Evolutionary conservation across 2,329 filamentous ascomycete species (phyloP), one percentile per base, ranked within the genome.

Genomic region (Akanthomyces muscarius): DNA sequence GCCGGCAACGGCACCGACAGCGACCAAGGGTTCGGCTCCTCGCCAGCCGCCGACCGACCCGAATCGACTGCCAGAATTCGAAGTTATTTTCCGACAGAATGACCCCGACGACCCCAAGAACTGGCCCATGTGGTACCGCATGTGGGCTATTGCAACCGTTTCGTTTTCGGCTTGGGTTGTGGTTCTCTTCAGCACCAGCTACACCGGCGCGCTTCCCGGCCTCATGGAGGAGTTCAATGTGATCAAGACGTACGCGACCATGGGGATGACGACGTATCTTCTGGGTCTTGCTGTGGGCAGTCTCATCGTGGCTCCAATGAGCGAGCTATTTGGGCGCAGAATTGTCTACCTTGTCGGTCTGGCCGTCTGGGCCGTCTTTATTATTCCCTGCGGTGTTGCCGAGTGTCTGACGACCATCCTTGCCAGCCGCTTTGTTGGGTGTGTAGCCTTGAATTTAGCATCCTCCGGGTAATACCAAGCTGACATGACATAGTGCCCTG

Each of bases 231-330:
- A 89, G 52, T 91, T 91, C 67, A 73, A 80, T 51, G 78, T 86
- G 36, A 68, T 75, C 21, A 78, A 83, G 41, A 84, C 83, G 0
- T 73, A 87, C 14, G 82, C 86, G 0, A 88, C 89, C 0, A 76
- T 92, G 7, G 90, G 89, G 4, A 79, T 93, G 16, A 92, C 89
- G 0, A 86, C 87, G 0, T 93, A 92, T 69, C 79, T 92, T 5
- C 71, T 89, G 33, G 90, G 90, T 8, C 79, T 92, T 44, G 89
- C 89, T 0, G 71, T 81, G 1, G 89, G 89, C 0, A 86, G 84
- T 23, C 76, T 92, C 64, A 74, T 92, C 33, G 79, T 90, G 38
- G 89, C 90, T 1, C 89, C 90, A 0, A 74, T 91, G 36, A 84
- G 81, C 64, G 87, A 89, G 73, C 81, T 89, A 71, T 88, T 83